A percentile compares a stretch with the other conserved stretches of the same genome.
Conservation (phyloP, 2,329 filamentous ascomycete genomes). For the Ceratocystis smalleyi region DNA sequence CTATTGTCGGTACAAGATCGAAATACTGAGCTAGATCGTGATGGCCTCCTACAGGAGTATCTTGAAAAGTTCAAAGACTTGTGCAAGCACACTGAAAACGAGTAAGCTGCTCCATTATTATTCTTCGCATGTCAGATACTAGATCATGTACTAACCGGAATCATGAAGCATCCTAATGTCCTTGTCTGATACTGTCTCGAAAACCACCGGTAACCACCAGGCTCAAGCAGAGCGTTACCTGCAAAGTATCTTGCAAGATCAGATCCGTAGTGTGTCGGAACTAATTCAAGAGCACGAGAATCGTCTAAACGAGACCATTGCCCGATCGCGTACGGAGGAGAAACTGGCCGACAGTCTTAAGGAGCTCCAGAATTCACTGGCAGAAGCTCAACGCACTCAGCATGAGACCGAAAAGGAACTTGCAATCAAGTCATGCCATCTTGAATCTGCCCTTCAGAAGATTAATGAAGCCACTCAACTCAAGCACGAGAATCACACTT, state of each 20-base stretch:
- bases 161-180: constrained; percentile 7
- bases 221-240: neutral
- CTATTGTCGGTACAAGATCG: constrained; percentile 6
- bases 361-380: constrained; percentile 8
- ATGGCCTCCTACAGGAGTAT: constrained; percentile 3
- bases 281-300: constrained; percentile 1
- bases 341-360: constrained; percentile 1
- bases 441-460: constrained; percentile 7
- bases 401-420: constrained; percentile 10
- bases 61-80: constrained; percentile 7
- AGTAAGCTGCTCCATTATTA: neutral
- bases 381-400: neutral
- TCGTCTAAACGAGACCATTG: neutral
- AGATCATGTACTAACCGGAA: neutral
- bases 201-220: neutral
- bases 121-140: neutral
- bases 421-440: constrained; percentile 1
- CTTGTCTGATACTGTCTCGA: constrained; percentile 1
- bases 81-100: neutral
- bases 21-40: neutral
- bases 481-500: constrained; percentile 5
- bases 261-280: constrained; percentile 1
- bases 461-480: constrained; percentile 1
- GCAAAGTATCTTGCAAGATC: neutral
- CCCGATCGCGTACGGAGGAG: neutral